Percentiles rank a stretch among this genome's conserved stretches.
These are phyloP conservation scores for Catharanthus roseus DNA, from an alignment of 257 asterid species.

Conservation along the genomic window DNA sequence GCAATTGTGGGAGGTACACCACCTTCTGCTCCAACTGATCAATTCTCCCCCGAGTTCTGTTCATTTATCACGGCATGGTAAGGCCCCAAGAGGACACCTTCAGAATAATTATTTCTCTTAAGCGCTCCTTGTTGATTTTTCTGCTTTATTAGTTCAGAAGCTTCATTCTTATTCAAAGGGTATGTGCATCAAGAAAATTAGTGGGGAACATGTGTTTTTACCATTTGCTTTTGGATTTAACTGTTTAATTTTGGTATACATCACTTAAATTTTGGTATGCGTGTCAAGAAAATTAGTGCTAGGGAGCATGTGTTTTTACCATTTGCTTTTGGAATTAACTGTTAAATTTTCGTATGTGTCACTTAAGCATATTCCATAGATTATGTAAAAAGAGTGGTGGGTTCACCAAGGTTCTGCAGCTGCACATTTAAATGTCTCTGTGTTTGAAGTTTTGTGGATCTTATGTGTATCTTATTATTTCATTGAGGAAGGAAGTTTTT, in stretches of 20 bases:
- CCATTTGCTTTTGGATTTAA: neutral
- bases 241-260: neutral
- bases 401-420: no score
- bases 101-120: no score
- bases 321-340: neutral
- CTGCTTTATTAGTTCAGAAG: neutral
- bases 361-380: no score
- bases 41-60: conserved; percentile 57
- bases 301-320: neutral
- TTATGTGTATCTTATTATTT: no score
- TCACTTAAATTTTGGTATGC: neutral
- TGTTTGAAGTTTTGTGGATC: no score
- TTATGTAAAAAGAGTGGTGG: no score
- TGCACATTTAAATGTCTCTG: no score
- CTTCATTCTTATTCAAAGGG: neutral
- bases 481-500: neutral
- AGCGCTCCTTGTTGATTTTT: no score
- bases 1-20: conserved; percentile 93
- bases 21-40: conserved; percentile 86
- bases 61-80: conserved; percentile 79
- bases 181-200: neutral
- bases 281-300: neutral
- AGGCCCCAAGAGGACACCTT: conserved; percentile 8
- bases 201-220: neutral
- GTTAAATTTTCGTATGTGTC: no score